A percentile compares a stretch with the other conserved stretches of the same genome.
Evolutionary conservation across 345 rosid species (phyloP).

Genomic region (Rhizophora mangle): DNA sequence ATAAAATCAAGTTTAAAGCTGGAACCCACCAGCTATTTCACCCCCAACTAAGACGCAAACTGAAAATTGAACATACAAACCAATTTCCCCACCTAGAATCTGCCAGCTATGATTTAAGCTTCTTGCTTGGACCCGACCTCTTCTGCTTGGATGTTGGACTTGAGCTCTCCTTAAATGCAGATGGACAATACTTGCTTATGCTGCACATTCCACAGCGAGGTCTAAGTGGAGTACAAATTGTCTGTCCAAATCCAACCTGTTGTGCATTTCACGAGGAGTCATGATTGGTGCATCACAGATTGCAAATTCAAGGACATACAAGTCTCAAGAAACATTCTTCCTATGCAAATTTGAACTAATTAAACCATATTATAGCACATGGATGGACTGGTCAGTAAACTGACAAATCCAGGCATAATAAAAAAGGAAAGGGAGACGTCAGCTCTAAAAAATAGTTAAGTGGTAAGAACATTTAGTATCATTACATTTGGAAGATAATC

Average conservation of each 20-base stretch:
- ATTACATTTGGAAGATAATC: too few relatives aligned
- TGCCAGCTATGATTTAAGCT: conserved; percentile 6
- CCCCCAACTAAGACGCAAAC: neutral
- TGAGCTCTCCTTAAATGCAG: conserved; percentile 76
- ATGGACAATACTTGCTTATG: conserved; percentile 64
- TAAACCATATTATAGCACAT: too few relatives aligned
- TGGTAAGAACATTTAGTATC: too few relatives aligned
- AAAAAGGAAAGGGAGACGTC: too few relatives aligned
- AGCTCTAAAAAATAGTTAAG: too few relatives aligned
- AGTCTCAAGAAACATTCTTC: too few relatives aligned
- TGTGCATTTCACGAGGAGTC: neutral
- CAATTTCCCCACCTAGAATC: neutral
- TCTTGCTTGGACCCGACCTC: conserved; percentile 36
- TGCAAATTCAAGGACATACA: too few relatives aligned
- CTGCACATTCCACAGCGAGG: conserved; percentile 69
- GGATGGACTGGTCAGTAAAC: too few relatives aligned
- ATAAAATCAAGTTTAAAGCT: neutral
- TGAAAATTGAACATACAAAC: neutral
- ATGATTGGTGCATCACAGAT: too few relatives aligned
- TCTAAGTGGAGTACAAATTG: conserved; percentile 74
- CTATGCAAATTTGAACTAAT: too few relatives aligned
- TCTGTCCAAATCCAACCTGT: conserved; percentile 95
- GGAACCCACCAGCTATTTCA: neutral
- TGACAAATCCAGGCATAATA: too few relatives aligned
- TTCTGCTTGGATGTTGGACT: conserved; percentile 48